Conservation (phyloP, 306 rosid species). For the Lagenaria siceraria region DNA sequence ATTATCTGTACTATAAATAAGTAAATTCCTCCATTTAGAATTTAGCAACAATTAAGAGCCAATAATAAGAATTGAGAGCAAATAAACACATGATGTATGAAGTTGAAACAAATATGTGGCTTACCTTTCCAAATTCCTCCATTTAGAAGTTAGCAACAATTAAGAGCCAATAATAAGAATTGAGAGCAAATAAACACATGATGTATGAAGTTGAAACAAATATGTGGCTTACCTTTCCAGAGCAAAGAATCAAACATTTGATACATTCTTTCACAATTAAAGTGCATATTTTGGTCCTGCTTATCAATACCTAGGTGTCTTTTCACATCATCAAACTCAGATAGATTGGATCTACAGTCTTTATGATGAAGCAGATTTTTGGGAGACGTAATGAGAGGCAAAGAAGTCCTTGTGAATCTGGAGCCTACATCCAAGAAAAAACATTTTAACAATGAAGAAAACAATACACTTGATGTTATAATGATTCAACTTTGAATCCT, state of each 20-base stretch:
- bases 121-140: conserved; percentile 49
- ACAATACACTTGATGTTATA: too few relatives aligned
- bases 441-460: too few relatives aligned
- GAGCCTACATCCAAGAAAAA: too few relatives aligned
- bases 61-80: not conserved
- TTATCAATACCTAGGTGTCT: conserved; percentile 97
- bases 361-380: conserved; percentile 88
- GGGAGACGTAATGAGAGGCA: conserved; percentile 89
- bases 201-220: not conserved
- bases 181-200: not conserved
- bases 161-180: not conserved
- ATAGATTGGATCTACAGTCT: conserved; percentile 80
- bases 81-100: not conserved
- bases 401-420: conserved; percentile 86
- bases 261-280: conserved; percentile 71
- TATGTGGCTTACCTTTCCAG: conserved; percentile 69
- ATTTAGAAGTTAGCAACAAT: not conserved
- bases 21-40: not conserved
- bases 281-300: conserved; percentile 73
- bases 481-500: too few relatives aligned
- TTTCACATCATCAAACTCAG: conserved; percentile 90
- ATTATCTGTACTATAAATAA: too few relatives aligned
- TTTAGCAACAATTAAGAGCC: not conserved
- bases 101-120: not conserved
- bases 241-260: conserved; percentile 79